Base-by-base conservation (phyloP, 352 stramenopile species). In the Globisporangium spinosum region DNA sequence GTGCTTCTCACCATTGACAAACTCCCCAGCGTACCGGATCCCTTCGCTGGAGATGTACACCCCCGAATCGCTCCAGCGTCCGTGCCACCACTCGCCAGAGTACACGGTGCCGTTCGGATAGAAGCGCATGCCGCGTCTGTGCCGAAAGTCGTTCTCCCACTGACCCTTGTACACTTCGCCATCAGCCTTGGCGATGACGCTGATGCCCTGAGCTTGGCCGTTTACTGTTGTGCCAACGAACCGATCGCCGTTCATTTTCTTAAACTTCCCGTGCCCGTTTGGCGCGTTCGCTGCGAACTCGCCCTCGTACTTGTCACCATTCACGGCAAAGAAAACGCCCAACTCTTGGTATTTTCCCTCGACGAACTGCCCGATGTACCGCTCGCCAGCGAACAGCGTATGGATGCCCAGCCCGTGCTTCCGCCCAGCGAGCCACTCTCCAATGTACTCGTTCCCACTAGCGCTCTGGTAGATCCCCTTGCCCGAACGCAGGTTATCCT, bases 101-200 rank as follows among this genome's bases (percentile, higher is more conserved):
- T 94, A 95, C 6, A 93, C 72, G 8, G 81, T 79, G 8, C 87
- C 87, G 67, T 93, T 94, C 0, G 82, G 66, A 58, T 94, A 94
- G 64, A 85, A 93, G 29, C 80, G 91, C 43, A 93, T 83, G 17
- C 87, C 87, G 6, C 62, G 79, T 1, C 85, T 82, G 45, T 91
- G 77, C 12, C 82, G 85, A 61, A 80, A 87, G 64, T 90, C 85
- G 2, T 62, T 69, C 9, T 78, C 62, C 85, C 85, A 95, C 47
- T 91, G 58, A 0, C 87, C 87, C 69, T 97, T 94, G 80, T 98
- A 98, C n/a, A 91, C 76, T 71, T 98, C 91, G 6, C 93, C 94
- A 40, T 94, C 85, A 0, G 83, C 77, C 32, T 80, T 93, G 4
- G 80, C 73, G 17, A 98, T 56, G 6, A 89, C 77, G 8, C 94